Base-by-base conservation (phyloP, 176 grass and related monocot genomes). In the Carex cristatella region DNA sequence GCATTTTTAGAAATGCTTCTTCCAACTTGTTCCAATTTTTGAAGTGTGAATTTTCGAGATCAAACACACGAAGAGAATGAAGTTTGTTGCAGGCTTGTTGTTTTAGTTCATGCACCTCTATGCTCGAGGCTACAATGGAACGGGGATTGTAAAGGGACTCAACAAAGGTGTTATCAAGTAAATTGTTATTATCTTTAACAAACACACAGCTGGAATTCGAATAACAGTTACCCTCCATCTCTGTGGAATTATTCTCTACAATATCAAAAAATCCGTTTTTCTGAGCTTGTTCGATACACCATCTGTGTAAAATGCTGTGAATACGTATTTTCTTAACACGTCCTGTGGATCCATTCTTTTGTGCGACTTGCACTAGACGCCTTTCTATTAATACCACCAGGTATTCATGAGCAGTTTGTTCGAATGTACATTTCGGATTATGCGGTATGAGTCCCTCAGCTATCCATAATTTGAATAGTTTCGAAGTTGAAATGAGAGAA, bases 1-100 rank as follows among this genome's bases (percentile, higher is more conserved):
- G 51, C 80, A 82, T 66, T 82, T 82, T 82, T 10, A 82, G 12
- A 65, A 82, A 64, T 65, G 80, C 61, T 13, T 82, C 80, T 23
- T 82, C 80, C 80, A 82, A 65, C n/a, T 82, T 82, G 31, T 64
- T 82, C 80, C 80, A 82, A 65, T 53, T 82, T 27, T 82, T 82
- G 61, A 82, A 82, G 18, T 82, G 80, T 0, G 80, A 82, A 64
- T 64, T 65, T 30, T 82, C 80, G 8, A 82, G 80, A 53, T 51
- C 38, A 2, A 82, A 82, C 28, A 82, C 4, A 2, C 61, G 49
- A 12, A 82, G 18, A 38, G 61, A 82, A 49, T 66, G 16, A 82
- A 82, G 80, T 66, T 66, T 61, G 14, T 13, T 48, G 23, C 35
- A 82, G 6, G 35, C 10, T 82, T 82, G 80, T 51, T 82, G 80